Evolutionary conservation across 2,329 filamentous ascomycete genomes (phyloP).

Genomic region (Talaromyces amestolkiae): DNA sequence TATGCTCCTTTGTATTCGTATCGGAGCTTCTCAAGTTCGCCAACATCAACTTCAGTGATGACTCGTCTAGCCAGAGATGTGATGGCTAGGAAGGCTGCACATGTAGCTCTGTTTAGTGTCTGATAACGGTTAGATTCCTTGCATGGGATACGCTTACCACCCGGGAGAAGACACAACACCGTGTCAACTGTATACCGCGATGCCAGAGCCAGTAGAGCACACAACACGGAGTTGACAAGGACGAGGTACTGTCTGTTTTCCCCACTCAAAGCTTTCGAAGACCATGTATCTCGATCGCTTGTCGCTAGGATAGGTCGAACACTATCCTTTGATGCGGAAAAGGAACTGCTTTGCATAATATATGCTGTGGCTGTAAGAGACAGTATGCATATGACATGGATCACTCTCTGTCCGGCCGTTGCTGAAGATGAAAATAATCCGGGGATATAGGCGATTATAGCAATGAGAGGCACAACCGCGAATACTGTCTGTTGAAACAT

Average conservation of each 20-base stretch:
- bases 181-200: constrained; percentile 25
- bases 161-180: constrained; percentile 37
- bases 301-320: neutral
- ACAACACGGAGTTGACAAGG: constrained; percentile 22
- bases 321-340: constrained; percentile 23
- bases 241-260: neutral
- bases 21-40: constrained; percentile 37
- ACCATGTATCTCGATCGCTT: neutral
- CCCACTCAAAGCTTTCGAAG: neutral
- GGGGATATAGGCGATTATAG: constrained; percentile 33
- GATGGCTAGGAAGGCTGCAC: constrained; percentile 34
- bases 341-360: constrained; percentile 33
- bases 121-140: neutral
- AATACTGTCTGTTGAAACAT: constrained; percentile 33
- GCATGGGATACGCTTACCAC: constrained; percentile 30
- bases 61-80: constrained; percentile 32
- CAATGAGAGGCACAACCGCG: constrained; percentile 36
- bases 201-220: constrained; percentile 31
- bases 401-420: constrained; percentile 25
- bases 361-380: constrained; percentile 41
- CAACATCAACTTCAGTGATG: constrained; percentile 41
- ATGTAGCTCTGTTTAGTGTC: neutral
- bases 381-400: constrained; percentile 33
- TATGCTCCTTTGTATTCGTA: constrained; percentile 45
- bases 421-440: constrained; percentile 28